Base-by-base conservation (phyloP, 2,329 filamentous ascomycete genomes). In the Diaporthe caulivora region DNA sequence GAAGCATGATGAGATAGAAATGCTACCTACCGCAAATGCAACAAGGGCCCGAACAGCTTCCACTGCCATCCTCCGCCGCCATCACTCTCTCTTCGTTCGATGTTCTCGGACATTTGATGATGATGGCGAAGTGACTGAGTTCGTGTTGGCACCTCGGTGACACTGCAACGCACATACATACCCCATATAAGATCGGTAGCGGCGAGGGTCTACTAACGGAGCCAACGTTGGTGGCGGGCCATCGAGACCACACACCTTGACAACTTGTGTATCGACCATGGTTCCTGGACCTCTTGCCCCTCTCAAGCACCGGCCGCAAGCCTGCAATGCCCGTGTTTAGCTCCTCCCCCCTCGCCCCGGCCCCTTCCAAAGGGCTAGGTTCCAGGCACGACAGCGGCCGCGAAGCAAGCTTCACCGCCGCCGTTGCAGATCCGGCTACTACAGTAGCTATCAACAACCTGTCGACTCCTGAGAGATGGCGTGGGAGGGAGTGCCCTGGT, bases 41-140 rank as follows among this genome's bases (percentile, higher is more conserved):
- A 62, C 40, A 44, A 47, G 29, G 24, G 13, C 2, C 58, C 40
- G 58, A 62, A 40, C 62, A 47, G 62, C 29, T 53, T 26, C 47
- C 31, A n/a, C n/a, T 37, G 18, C 10, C 44, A 29, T 31, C 17
- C 60, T 34, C 31, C 62, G 44, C 44, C 62, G 47, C 47, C 31
- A 0, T 37, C n/a, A 15, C n/a, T 40, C 42, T 40, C 44, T 37
- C 15, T 53, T 31, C 11, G 10, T 37, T 71, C 69, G 55, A 57
- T 64, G 44, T 76, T 74, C 76, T 78, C 65, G 77, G 77, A 77
- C 76, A 77, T 76, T 77, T 53, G 62, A 53, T 67, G 62, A n/a
- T 24, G 31, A 67, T 40, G 44, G 31, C 31, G 47, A 29, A 40
- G 72, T 70, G 67, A 42, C 68, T 76, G 74, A 74, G 67, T 62